Base-by-base conservation (phyloP, 306 rosid species). In the Gleditsia sinensis region DNA sequence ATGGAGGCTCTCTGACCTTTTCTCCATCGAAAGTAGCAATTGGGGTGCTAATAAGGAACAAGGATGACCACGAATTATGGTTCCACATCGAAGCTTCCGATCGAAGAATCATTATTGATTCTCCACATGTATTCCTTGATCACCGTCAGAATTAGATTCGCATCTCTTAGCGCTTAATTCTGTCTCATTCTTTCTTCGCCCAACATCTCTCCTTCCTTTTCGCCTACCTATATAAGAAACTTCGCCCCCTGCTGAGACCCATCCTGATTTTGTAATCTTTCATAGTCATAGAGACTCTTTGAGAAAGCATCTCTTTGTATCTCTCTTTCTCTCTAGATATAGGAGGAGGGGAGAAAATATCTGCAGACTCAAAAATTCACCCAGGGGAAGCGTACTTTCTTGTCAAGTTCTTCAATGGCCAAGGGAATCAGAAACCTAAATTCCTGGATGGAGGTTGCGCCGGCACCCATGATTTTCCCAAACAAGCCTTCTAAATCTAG, bases 391-490 rank as follows among this genome's bases (percentile, higher is more conserved):
- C 51, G 23, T 66, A 20, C 3, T 78, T 37, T 28, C 3, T 78
- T 37, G 39, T 28, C 1, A 46, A 33, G 17, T 43, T 32, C 17
- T 21, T 23, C 43, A 70, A 90, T 86, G 92, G 87, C 67, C 0
- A 82, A 79, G 75, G 67, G 25, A 51, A 67, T 72, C 14, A 83
- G 48, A 58, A 79, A 81, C 11, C 19, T 45, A 42, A 73, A 46
- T 66, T 84, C 74, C 1, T 90, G 87, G 93, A 65, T 79, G 23
- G 89, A 85, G 83, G 88, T 83, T 19, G 88, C 82, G 2, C 92
- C 92, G 0, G 76, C 86, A 12, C 94, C 83, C 1, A 67, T 82
- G 14, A 76, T 78, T 32, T 76, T 70, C 53, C 91, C 88, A 0
- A 62, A 17, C 0, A 91, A 78, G 63, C 83, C 85, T 77, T 87